Base-by-base conservation (phyloP, 805 yeast species). In the Vanderwaltozyma yarrowii region DNA sequence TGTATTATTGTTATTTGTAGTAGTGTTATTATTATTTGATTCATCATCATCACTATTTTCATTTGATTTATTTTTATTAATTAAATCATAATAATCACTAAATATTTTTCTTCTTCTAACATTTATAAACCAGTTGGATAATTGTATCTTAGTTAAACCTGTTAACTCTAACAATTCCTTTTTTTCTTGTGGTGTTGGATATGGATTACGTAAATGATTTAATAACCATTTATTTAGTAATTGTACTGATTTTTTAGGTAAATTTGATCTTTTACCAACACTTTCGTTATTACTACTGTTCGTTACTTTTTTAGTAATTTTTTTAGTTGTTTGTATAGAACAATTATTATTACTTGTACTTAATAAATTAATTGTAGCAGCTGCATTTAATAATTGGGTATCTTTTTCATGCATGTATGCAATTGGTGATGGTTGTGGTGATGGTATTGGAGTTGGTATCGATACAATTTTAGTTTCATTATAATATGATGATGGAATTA, bases 111-210 rank as follows among this genome's bases (percentile, higher is more conserved):
- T 67, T 51, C 94, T 69, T 49, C 95, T 72, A 15, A 89, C 94
- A 55, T 84, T 84, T 52, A 84, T 85, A 51, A 84, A 84, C 95
- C 95, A 84, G 54, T 84, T 85, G 46, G 82, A 72, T 43, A 84
- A 69, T 59, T 84, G 95, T 43, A 81, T 85, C 58, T 80, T 76
- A 45, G 84, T 80, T 53, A 84, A 67, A 0, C 92, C 89, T 0
- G 95, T 84, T 53, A 71, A 69, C 47, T 69, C 66, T 69, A 81
- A 72, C 39, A 84, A 66, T 50, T 74, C 75, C 44, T 73, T 69
- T 63, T 85, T 84, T 50, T 84, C 94, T 33, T 75, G 73, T 38
- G 81, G 81, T 37, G 83, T 80, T 3, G 95, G 95, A 57, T 84
- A 84, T 12, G 95, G 95, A 51, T 83, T 82, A 43, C 78, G 75